Evolutionary conservation across 306 rosid genomes (phyloP).

Genomic region (Citrullus amarus): DNA sequence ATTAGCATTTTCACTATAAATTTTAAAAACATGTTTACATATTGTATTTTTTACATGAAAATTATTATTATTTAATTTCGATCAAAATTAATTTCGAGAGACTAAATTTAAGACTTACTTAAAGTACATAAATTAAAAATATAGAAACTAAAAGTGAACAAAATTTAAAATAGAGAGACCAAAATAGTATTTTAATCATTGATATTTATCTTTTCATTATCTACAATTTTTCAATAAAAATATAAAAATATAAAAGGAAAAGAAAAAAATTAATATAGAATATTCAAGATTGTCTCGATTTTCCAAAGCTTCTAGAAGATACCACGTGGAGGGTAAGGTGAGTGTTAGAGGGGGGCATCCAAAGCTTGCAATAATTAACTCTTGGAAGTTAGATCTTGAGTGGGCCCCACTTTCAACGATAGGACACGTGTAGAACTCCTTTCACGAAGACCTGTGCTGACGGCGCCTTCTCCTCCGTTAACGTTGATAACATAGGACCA

Average conservation of each 20-base stretch:
- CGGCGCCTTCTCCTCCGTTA: not conserved
- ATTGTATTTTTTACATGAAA: too few relatives aligned
- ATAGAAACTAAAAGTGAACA: too few relatives aligned
- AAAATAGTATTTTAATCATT: too few relatives aligned
- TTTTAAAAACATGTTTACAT: too few relatives aligned
- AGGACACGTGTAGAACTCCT: not conserved
- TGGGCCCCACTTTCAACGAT: not conserved
- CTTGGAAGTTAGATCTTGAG: not conserved
- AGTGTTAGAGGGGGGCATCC: not conserved
- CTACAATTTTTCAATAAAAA: too few relatives aligned
- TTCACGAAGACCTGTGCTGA: not conserved
- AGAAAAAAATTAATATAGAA: not conserved
- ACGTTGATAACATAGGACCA: not conserved
- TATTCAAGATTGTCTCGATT: not conserved
- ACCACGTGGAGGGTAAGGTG: not conserved
- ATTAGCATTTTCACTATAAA: too few relatives aligned
- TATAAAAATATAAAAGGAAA: not conserved
- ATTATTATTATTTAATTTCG: too few relatives aligned
- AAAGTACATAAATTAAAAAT: too few relatives aligned
- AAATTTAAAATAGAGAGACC: too few relatives aligned
- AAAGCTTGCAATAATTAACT: not conserved
- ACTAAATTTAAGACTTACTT: too few relatives aligned
- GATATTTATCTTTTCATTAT: too few relatives aligned
- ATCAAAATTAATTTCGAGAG: too few relatives aligned
- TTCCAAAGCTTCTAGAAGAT: not conserved